Evolutionary conservation across 2,329 filamentous ascomycete genomes (phyloP).

Genomic region (Fusarium liriodendri): DNA sequence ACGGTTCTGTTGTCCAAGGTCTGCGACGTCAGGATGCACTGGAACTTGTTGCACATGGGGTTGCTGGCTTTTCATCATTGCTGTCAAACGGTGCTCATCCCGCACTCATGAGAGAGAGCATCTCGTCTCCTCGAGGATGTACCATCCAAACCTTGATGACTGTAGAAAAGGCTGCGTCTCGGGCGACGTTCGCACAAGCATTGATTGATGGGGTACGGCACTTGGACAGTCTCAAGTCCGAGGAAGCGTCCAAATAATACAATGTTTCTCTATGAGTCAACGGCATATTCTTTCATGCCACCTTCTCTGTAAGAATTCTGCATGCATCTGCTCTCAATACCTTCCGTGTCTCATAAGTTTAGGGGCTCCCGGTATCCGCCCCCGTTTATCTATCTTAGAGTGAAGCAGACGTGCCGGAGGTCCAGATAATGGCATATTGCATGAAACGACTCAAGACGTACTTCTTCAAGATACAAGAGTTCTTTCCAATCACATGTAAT

Average conservation of each 20-base stretch:
- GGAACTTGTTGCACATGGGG: background rate
- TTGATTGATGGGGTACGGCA: background rate
- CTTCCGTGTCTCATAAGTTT: background rate
- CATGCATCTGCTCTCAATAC: background rate
- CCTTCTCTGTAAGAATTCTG: background rate
- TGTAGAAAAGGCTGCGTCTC: background rate
- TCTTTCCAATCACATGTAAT: background rate
- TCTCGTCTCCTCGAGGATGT: background rate
- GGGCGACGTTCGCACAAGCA: background rate
- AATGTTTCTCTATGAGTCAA: background rate
- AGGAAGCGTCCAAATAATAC: background rate
- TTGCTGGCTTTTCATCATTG: background rate
- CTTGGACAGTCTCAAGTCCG: background rate
- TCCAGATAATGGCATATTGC: background rate
- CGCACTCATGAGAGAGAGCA: background rate
- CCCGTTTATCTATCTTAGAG: background rate
- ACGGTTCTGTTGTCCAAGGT: background rate
- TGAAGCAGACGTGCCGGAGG: background rate
- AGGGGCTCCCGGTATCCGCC: background rate
- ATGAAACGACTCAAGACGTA: background rate
- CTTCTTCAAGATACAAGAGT: background rate
- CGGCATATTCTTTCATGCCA: background rate
- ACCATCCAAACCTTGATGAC: background rate
- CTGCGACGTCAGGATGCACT: background rate
- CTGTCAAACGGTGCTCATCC: background rate